phyloP scores from a whole-genome alignment of 2,329 filamentous ascomycete species.

The Fusarium humuli region DNA sequence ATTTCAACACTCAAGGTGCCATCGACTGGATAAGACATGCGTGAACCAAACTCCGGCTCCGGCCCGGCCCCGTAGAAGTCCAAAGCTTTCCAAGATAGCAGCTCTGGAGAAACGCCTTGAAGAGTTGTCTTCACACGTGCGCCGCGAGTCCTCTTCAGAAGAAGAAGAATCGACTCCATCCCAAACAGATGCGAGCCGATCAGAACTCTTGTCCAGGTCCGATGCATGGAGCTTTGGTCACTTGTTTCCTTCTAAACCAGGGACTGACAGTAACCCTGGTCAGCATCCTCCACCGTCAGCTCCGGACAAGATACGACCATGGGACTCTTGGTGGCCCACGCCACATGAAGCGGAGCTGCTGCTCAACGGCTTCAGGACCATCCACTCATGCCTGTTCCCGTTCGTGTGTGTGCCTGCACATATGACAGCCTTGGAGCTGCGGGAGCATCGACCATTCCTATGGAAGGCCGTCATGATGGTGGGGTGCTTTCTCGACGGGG shows the following conservation, averaged over 20 bases:
- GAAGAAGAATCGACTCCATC: slow-evolving; percentile 20
- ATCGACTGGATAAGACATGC: slow-evolving; percentile 61
- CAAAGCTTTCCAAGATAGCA: slow-evolving; percentile 61
- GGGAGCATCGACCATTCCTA: slow-evolving; percentile 56
- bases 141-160: slow-evolving; percentile 40
- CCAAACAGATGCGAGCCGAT: slow-evolving; percentile 9
- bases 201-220: slow-evolving; percentile 18
- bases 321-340: slow-evolving; percentile 56
- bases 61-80: slow-evolving; percentile 59
- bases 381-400: slow-evolving; percentile 55
- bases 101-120: slow-evolving; percentile 64
- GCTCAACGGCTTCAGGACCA: slow-evolving; percentile 52
- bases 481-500: slow-evolving; percentile 56
- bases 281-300: slow-evolving; percentile 24
- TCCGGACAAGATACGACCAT: slow-evolving; percentile 29
- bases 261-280: slow-evolving; percentile 3
- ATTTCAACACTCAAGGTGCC: slow-evolving; percentile 53
- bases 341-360: slow-evolving; percentile 55
- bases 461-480: slow-evolving; percentile 64
- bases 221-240: slow-evolving; percentile 48
- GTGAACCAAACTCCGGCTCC: slow-evolving; percentile 61
- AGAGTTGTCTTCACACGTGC: slow-evolving; percentile 61
- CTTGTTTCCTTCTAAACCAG: slow-evolving; percentile 50
- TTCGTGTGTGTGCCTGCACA: slow-evolving; percentile 58
- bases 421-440: slow-evolving; percentile 53